Evolutionary conservation across 768 basidiomycete genomes (phyloP).

Genomic region (Mycena belliarum): DNA sequence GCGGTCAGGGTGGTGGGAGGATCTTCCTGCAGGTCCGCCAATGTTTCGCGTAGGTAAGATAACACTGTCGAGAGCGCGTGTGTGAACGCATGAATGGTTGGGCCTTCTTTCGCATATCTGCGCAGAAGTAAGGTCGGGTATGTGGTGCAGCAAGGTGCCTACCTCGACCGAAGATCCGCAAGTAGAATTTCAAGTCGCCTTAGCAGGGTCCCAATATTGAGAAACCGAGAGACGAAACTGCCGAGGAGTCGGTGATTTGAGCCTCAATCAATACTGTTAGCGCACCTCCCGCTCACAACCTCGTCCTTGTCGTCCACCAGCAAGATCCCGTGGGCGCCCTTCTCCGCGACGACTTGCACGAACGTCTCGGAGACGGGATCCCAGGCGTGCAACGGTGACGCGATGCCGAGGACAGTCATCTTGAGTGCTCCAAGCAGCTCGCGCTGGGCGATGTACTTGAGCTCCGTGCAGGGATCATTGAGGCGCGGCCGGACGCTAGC

Average conservation of each 20-base stretch:
- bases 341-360: constrained; percentile 39
- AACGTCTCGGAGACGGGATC: constrained; percentile 57
- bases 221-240: constrained; percentile 58
- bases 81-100: constrained; percentile 65
- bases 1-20: constrained; percentile 34
- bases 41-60: constrained; percentile 46
- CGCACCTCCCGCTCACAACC: constrained; percentile 45
- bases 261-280: no score
- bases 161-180: constrained; percentile 52
- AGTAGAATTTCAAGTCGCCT: constrained; percentile 66
- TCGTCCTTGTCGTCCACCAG: constrained; percentile 61
- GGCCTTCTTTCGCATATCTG: constrained; percentile 48
- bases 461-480: constrained; percentile 35
- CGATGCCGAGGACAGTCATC: constrained; percentile 62
- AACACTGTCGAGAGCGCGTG: constrained; percentile 63
- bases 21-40: constrained; percentile 36
- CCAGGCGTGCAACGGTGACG: constrained; percentile 70
- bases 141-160: constrained; percentile 7
- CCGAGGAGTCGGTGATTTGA: no score
- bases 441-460: constrained; percentile 45
- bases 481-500: constrained; percentile 52
- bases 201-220: constrained; percentile 66
- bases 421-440: constrained; percentile 57
- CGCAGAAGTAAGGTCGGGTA: constrained; percentile 8
- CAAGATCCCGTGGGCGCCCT: constrained; percentile 37